A percentile compares a stretch with the other conserved stretches of the same genome.
These are phyloP conservation scores for Colletotrichum scovillei DNA, from an alignment of 2,329 filamentous ascomycete species.

Conservation along the genomic window DNA sequence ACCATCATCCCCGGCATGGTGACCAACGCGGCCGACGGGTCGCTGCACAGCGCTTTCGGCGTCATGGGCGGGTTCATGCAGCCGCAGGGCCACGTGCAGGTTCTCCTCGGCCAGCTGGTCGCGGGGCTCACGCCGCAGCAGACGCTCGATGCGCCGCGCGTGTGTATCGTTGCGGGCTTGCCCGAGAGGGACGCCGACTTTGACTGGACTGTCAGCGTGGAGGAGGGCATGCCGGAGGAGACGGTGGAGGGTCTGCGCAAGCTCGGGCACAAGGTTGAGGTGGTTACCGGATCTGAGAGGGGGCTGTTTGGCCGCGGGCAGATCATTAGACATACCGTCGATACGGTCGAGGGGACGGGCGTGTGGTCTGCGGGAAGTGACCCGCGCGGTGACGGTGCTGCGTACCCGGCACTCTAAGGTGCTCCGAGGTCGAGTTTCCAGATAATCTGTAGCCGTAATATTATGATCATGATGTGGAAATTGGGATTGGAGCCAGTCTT, in stretches of 20 bases:
- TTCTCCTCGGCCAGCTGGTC: constrained; percentile 87
- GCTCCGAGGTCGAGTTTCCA: background rate
- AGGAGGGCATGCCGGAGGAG: constrained; percentile 81
- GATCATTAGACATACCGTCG: constrained; percentile 81
- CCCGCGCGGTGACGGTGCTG: constrained; percentile 82
- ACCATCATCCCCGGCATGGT: constrained; percentile 96
- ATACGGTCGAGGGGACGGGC: constrained; percentile 72
- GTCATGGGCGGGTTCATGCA: constrained; percentile 99
- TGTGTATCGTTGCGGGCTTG: constrained; percentile 85
- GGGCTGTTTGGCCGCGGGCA: constrained; percentile 87
- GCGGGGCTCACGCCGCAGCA: constrained; percentile 87
- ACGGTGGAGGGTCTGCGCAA: constrained; percentile 74
- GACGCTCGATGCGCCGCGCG: constrained; percentile 89
- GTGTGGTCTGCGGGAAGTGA: constrained; percentile 94
- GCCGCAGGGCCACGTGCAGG: constrained; percentile 95
- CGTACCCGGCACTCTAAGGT: constrained; percentile 58
- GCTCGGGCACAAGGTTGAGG: constrained; percentile 79
- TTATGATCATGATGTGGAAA: background rate
- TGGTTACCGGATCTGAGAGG: constrained; percentile 74
- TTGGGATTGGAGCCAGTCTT: fast-evolving
- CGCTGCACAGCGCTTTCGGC: constrained; percentile 87
- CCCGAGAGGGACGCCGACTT: constrained; percentile 68
- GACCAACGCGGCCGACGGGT: constrained; percentile 79
- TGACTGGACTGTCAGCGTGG: constrained; percentile 78
- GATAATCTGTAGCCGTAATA: background rate